phyloP scores from a whole-genome alignment of 768 basidiomycete species.

The Lactarius indigo region DNA sequence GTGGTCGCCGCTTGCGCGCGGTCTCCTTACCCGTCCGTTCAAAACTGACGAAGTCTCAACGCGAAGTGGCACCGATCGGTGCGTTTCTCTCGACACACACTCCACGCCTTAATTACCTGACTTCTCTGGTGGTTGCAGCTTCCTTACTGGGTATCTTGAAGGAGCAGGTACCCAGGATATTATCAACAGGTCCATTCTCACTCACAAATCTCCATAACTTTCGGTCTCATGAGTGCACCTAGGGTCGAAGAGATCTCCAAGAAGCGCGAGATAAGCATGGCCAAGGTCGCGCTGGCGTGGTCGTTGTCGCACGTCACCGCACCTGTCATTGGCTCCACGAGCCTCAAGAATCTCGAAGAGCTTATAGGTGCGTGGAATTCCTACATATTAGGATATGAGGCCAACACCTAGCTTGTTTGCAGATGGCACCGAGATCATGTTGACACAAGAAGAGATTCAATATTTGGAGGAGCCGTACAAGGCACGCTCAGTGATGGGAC shows the following conservation, averaged over 20 bases:
- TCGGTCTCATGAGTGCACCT: background rate
- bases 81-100: background rate
- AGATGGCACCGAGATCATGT: constrained; percentile 13
- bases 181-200: constrained; percentile 12
- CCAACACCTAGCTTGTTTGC: background rate
- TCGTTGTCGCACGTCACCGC: constrained; percentile 12
- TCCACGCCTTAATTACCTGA: background rate
- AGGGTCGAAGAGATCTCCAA: constrained; percentile 41
- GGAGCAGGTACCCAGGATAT: constrained; percentile 16
- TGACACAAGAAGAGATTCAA: constrained; percentile 17
- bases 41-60: background rate
- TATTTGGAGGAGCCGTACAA: constrained; percentile 23
- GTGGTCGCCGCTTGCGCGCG: constrained; percentile 23
- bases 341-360: constrained; percentile 20
- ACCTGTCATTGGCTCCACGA: constrained; percentile 20
- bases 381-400: background rate
- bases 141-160: background rate
- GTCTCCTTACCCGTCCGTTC: constrained; percentile 20
- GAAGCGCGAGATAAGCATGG: constrained; percentile 40
- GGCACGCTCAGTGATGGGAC: constrained; percentile 19
- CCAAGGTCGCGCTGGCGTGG: constrained; percentile 41
- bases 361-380: constrained; percentile 15
- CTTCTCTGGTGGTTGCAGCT: background rate
- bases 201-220: no score
- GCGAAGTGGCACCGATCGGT: constrained; percentile 14